A percentile compares a stretch with the other conserved stretches of the same genome.
These are phyloP conservation scores for Debaryomyces psychrophilus DNA, from an alignment of 1,139 yeast genomes.

Conservation along the genomic window DNA sequence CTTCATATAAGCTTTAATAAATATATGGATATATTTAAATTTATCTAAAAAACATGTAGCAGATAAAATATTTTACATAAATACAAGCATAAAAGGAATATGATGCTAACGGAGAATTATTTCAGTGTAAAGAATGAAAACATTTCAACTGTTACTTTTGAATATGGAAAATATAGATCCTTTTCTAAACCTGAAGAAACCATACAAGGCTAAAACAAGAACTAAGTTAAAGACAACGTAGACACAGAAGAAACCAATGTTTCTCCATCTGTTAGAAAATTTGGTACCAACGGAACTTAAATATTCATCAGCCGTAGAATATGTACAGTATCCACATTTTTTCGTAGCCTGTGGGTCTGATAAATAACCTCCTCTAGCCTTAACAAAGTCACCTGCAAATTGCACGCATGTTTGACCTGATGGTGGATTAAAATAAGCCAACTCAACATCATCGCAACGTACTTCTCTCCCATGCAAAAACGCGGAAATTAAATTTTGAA, in stretches of 20 bases:
- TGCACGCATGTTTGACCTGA: constrained; percentile 60
- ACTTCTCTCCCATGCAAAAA: constrained; percentile 61
- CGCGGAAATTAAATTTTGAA: constrained; percentile 57
- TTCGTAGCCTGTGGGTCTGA: constrained; percentile 53
- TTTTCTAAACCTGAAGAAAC: constrained; percentile 14
- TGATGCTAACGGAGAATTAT: background rate
- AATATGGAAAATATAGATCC: constrained; percentile 9
- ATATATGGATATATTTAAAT: constrained; percentile 1
- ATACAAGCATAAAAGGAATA: background rate
- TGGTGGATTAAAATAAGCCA: constrained; percentile 57
- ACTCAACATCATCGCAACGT: constrained; percentile 54
- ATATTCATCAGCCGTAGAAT: constrained; percentile 56
- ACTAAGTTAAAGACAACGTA: constrained; percentile 56
- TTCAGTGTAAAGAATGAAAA: background rate
- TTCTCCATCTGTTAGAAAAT: constrained; percentile 62
- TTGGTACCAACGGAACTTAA: constrained; percentile 46
- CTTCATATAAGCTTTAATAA: background rate
- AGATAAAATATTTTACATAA: background rate
- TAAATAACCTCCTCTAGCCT: constrained; percentile 52
- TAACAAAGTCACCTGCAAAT: constrained; percentile 39
- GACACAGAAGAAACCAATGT: constrained; percentile 61
- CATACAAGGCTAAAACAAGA: constrained; percentile 26
- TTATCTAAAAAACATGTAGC: background rate
- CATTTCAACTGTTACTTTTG: constrained; percentile 4
- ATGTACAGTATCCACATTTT: constrained; percentile 62